A percentile compares a stretch with the other conserved stretches of the same genome.
Evolutionary conservation across 2,329 filamentous ascomycete genomes (phyloP).

Genomic region (Calonectria pauciramosa): DNA sequence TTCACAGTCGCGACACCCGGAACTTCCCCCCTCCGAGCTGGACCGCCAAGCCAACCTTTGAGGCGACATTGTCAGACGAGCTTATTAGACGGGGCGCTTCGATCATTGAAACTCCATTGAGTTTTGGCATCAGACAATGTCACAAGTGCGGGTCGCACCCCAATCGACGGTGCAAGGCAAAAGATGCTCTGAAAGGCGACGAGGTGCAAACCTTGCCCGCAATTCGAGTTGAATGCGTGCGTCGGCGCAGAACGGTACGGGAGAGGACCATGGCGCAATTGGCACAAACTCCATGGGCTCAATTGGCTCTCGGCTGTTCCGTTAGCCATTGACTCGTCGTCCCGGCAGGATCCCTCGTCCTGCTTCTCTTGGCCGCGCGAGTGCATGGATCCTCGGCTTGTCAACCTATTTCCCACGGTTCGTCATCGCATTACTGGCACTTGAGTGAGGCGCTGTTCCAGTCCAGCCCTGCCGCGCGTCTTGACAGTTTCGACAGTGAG

Average conservation of each 20-base stretch:
- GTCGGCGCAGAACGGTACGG: not conserved
- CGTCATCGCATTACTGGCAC: not conserved
- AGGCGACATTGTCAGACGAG: conserved; percentile 17
- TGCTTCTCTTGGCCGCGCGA: not conserved
- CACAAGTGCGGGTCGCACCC: conserved; percentile 34
- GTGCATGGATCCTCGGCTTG: not conserved
- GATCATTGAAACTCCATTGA: conserved; percentile 23
- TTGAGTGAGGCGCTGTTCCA: not conserved
- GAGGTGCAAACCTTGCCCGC: not conserved
- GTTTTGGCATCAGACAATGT: conserved; percentile 30
- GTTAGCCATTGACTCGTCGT: not conserved
- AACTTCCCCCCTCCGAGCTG: conserved; percentile 7
- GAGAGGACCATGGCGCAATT: not conserved
- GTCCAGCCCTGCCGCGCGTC: not conserved
- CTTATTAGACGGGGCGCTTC: not conserved
- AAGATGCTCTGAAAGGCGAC: conserved; percentile 9
- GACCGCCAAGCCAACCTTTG: not conserved
- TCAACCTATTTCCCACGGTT: not conserved
- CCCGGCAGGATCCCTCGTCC: not conserved
- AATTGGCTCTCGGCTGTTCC: not conserved
- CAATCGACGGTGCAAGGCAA: conserved; percentile 26
- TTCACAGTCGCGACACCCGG: conserved; percentile 20
- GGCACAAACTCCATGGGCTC: not conserved
- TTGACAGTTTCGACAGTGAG: not conserved
- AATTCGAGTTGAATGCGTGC: not conserved